These are phyloP conservation scores for Zelonia costaricensis DNA, from an alignment of 208 protist species.

Conservation along the genomic window DNA sequence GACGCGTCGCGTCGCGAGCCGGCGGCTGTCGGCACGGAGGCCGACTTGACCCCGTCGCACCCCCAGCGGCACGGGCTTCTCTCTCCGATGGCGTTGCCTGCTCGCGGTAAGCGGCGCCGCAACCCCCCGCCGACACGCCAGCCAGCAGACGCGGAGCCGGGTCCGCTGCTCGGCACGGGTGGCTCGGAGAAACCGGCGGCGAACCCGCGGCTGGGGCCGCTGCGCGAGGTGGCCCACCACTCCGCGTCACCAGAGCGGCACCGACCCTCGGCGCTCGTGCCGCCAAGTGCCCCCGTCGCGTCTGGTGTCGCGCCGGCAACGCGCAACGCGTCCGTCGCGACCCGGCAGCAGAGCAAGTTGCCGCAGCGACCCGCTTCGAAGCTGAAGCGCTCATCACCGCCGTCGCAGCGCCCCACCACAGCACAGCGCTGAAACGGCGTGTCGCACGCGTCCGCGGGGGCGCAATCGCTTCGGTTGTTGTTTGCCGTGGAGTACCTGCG, in stretches of 20 bases:
- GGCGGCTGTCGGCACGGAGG: too few species aligned
- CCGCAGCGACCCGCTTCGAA: conserved; percentile 6
- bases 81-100: conserved; percentile 7
- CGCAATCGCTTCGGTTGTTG: not conserved
- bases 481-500: too few species aligned
- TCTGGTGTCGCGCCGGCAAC: not conserved
- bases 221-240: conserved; percentile 8
- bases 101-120: not conserved
- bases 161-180: not conserved
- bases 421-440: not conserved
- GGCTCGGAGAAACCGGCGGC: not conserved
- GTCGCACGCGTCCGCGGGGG: too few species aligned
- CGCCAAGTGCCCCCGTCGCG: not conserved
- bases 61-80: conserved; percentile 4
- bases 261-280: conserved; percentile 1
- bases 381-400: not conserved
- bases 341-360: not conserved
- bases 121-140: not conserved
- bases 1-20: not conserved
- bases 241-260: conserved; percentile 1
- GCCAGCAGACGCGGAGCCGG: not conserved
- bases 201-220: not conserved
- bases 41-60: not conserved
- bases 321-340: conserved; percentile 2
- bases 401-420: conserved; percentile 9